Evolutionary conservation across 2,329 filamentous ascomycete genomes (phyloP), one percentile per base, ranked within the genome.

Genomic region (Alternaria gansuensis): DNA sequence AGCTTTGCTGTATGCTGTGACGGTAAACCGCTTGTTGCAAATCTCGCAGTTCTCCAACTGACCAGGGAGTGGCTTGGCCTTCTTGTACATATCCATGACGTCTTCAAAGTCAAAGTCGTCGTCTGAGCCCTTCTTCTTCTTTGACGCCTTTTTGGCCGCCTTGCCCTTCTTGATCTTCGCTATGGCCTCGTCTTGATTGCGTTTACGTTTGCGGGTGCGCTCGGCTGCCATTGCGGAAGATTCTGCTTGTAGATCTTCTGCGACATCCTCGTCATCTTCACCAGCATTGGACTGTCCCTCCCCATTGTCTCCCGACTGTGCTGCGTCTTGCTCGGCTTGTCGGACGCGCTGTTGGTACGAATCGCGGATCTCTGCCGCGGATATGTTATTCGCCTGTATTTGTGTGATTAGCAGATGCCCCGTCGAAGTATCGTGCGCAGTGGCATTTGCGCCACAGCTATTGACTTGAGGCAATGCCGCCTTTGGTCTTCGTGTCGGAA

Each of bases 11-110:
- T 97, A 97, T 0, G 92, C 85, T 0, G 94, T 97, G 43, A 98
- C 93, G 0, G 92, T 97, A 73, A 98, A 98, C 36, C 93, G 88
- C 75, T 95, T 96, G 41, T 85, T 84, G 76, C 94, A 98, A 3
- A 88, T 80, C 62, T 91, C 92, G 74, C 94, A 98, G 66, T 97
- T 93, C 63, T 91, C 92, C 72, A 94, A 86, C 76, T 98, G 94
- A 2, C 92, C 93, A 2, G 92, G 91, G n/a, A 89, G 75, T 2
- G 88, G 88, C 31, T 81, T 81, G 13, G 78, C 69, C 67, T 86
- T 87, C 66, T 84, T 82, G 73, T 85, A 82, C 77, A 87, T 84
- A 51, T 84, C 80, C 46, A 78, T 75, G 57, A 83, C 77, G 57
- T 82, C 81, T 28, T 83, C 82, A 34, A 80, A 80, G 40, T 80